Conservation (phyloP, 2,329 filamentous ascomycete genomes). For the Zasmidium citrigriseum region DNA sequence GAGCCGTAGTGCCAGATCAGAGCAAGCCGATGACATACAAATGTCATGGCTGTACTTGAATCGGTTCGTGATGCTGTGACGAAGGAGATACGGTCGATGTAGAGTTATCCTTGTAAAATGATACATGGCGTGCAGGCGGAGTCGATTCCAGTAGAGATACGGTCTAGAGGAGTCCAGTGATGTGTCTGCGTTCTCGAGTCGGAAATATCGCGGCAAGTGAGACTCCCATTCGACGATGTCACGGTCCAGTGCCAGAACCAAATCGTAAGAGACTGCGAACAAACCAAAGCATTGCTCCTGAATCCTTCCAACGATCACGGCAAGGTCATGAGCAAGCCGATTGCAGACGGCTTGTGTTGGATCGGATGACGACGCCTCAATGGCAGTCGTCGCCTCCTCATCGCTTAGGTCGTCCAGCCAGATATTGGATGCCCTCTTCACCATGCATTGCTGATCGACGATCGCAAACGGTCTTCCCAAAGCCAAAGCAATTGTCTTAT, state of each 20-base stretch:
- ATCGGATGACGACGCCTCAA: neutral
- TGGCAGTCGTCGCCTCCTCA: neutral
- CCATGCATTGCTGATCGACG: neutral
- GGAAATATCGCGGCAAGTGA: neutral
- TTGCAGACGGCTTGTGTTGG: neutral
- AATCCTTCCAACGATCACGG: neutral
- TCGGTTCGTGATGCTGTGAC: neutral
- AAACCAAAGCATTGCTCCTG: neutral
- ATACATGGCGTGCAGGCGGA: neutral
- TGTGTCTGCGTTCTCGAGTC: neutral
- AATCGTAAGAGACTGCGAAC: neutral
- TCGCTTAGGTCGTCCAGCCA: neutral
- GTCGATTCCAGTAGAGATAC: neutral
- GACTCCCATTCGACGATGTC: neutral
- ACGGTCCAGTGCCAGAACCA: neutral
- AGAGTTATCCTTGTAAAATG: neutral
- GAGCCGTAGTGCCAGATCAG: neutral
- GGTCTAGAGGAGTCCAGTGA: neutral
- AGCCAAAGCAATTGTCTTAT: neutral
- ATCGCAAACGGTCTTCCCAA: constrained; percentile 2
- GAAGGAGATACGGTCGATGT: neutral
- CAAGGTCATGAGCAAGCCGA: neutral
- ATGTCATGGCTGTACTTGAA: neutral
- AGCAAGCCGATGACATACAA: neutral
- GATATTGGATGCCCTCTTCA: neutral